These are phyloP conservation scores for Begonia loranthoides DNA, from an alignment of 306 rosid genomes.

Conservation along the genomic window DNA sequence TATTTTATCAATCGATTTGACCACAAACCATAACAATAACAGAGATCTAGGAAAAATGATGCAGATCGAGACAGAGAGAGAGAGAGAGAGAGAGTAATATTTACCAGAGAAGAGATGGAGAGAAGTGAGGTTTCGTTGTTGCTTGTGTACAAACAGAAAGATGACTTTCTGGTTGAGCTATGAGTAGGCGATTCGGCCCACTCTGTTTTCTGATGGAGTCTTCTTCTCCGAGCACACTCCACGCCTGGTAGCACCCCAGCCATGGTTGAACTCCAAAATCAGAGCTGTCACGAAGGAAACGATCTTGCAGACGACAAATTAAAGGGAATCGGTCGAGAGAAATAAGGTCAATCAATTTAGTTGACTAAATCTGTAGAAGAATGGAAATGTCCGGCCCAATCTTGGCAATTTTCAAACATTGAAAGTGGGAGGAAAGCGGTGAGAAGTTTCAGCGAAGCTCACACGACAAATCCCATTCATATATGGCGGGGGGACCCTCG, in stretches of 20 bases:
- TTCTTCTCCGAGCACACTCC: constrained; percentile 82
- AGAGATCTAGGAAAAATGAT: not conserved
- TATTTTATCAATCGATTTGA: not conserved
- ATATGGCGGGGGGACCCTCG: no score
- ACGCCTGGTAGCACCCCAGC: constrained; percentile 87
- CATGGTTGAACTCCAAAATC: constrained; percentile 16
- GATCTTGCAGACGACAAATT: not conserved
- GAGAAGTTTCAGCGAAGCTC: constrained; percentile 5
- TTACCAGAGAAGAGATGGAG: constrained; percentile 27
- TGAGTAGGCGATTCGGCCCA: constrained; percentile 22
- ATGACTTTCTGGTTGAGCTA: constrained; percentile 29
- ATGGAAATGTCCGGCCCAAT: no score
- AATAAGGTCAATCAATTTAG: not conserved
- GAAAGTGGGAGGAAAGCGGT: not conserved
- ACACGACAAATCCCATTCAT: not conserved
- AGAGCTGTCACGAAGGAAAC: not conserved
- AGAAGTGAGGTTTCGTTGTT: constrained; percentile 29
- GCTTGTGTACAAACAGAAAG: constrained; percentile 46
- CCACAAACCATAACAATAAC: not conserved
- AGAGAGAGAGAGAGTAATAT: not conserved
- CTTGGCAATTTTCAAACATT: not conserved
- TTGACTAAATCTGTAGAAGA: not conserved
- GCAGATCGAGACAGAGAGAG: not conserved
- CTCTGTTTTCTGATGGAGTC: constrained; percentile 30
- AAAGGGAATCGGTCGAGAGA: not conserved